phyloP scores from a whole-genome alignment of 371 early-diverging fungal genomes.

The Circinella umbellata region DNA sequence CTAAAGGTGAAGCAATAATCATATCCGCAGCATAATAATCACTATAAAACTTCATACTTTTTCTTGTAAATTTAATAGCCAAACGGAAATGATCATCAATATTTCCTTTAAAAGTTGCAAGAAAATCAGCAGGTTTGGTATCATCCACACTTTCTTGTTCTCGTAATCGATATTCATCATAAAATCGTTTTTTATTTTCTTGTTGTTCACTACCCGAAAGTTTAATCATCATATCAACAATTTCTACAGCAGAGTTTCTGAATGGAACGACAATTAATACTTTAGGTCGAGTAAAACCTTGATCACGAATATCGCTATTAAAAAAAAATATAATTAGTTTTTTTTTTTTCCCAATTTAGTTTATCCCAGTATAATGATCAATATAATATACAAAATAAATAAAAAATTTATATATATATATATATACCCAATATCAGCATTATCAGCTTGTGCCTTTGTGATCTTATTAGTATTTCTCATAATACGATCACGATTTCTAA shows the following conservation, averaged over 20 bases:
- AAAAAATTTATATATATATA: too few species aligned
- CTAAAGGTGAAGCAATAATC: slow-evolving; percentile 92
- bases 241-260: slow-evolving; percentile 79
- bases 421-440: slow-evolving; percentile 47
- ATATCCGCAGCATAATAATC: slow-evolving; percentile 92
- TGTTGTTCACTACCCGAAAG: slow-evolving; percentile 84
- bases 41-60: slow-evolving; percentile 84
- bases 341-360: neutral
- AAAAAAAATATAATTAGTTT: neutral
- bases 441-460: slow-evolving; percentile 57
- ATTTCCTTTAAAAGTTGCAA: slow-evolving; percentile 89
- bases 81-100: slow-evolving; percentile 96
- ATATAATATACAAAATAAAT: too few species aligned
- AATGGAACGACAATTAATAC: slow-evolving; percentile 92
- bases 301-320: slow-evolving; percentile 84
- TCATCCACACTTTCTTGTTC: slow-evolving; percentile 63
- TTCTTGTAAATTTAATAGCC: slow-evolving; percentile 87
- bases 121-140: slow-evolving; percentile 83
- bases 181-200: slow-evolving; percentile 84
- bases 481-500: slow-evolving; percentile 73
- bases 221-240: slow-evolving; percentile 77
- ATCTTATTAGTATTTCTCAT: slow-evolving; percentile 81
- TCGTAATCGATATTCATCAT: slow-evolving; percentile 71
- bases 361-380: too few species aligned
- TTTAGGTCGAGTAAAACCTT: slow-evolving; percentile 94